phyloP scores from a whole-genome alignment of 2,329 filamentous ascomycete species.

The Trichoderma gracile region DNA sequence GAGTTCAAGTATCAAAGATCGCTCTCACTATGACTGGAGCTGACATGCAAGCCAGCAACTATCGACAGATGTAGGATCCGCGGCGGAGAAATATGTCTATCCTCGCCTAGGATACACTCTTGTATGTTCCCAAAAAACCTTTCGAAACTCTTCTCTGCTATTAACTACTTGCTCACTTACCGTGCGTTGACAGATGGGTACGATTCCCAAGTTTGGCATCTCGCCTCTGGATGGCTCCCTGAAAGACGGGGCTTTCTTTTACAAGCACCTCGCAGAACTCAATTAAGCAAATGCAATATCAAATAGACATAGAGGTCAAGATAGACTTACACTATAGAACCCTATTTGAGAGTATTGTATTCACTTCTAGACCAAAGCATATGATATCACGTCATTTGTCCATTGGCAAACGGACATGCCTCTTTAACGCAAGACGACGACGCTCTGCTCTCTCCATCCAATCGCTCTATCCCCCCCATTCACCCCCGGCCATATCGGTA shows the following conservation, averaged over 20 bases:
- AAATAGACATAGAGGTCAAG: neutral
- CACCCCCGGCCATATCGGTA: neutral
- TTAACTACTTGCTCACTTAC: neutral
- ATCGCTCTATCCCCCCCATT: neutral
- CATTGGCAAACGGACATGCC: neutral
- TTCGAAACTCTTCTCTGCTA: too few species aligned
- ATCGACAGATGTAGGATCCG: conserved; percentile 21
- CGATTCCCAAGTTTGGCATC: conserved; percentile 24
- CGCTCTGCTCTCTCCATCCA: neutral
- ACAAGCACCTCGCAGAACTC: conserved; percentile 5
- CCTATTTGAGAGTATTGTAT: neutral
- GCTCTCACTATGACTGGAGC: neutral
- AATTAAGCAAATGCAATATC: neutral
- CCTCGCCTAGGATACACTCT: conserved; percentile 22
- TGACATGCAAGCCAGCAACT: conserved; percentile 11
- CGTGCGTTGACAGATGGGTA: conserved; percentile 9
- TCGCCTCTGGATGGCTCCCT: conserved; percentile 21
- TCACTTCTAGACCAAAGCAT: neutral
- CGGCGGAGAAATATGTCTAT: conserved; percentile 26
- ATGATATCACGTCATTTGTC: neutral
- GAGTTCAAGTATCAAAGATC: neutral
- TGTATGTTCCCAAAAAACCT: neutral
- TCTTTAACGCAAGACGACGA: neutral
- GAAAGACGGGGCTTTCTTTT: conserved; percentile 25
- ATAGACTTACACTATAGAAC: neutral